Evolutionary conservation across 495 filamentous ascomycete genomes (phyloP), one percentile per base, ranked within the genome.

Genomic region (Penicillium tannophilum): DNA sequence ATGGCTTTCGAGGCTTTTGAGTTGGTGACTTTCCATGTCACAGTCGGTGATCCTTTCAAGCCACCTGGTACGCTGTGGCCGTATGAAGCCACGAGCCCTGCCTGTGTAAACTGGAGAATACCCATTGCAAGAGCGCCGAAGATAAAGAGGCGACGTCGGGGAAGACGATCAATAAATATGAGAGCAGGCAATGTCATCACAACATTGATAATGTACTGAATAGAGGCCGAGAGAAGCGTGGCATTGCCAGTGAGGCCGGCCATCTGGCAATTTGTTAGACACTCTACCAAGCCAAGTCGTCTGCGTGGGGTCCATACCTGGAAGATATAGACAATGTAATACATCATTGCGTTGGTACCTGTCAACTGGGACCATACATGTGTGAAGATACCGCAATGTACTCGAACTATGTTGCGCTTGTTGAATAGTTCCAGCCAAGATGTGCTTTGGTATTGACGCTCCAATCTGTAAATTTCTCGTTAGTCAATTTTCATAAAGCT

Each of bases 161-260:
- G 80, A 60, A 80, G 78, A 28, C 65, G 65, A 63, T 86, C 83
- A 45, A 86, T 76, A 63, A 79, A 84, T 14, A 88, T 60, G 36
- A 88, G 81, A 4, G 84, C 84, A 0, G 84, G 84, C 4, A 87
- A 60, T 10, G 87, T 90, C 57, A 91, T 67, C 20, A 77, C 75
- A 2, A 90, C 86, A 70, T 90, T 90, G 70, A 93, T 85, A 52
- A 91, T 83, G 68, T 92, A 93, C 62, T 91, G 89, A 52, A 93
- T 87, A 0, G 86, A 88, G 4, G 90, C 83, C 2, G 88, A 87
- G 28, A 89, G 76, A 10, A 91, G 80, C 3, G 86, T 83, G 9
- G 42, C 60, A 33, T 66, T 66, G 1, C 63, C 63, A 16, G 54
- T 52, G 2, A 66, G 42, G 16, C 63, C 86, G 82, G 28, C 79